Evolutionary conservation across 2,329 filamentous ascomycete genomes (phyloP), one percentile per base, ranked within the genome.

Genomic region (Akanthomyces muscarius): DNA sequence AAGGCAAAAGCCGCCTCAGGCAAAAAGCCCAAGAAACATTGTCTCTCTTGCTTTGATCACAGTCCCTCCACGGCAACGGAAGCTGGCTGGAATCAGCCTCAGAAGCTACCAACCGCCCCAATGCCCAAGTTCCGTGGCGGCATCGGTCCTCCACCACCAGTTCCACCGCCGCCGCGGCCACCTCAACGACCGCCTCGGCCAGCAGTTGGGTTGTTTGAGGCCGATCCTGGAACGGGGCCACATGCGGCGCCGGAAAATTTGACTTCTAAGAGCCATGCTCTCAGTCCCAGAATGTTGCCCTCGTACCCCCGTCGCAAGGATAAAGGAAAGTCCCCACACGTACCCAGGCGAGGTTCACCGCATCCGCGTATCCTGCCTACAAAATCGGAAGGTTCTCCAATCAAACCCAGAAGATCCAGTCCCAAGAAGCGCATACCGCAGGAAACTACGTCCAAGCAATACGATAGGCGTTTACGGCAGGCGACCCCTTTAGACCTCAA

Each of bases 21-120:
- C n/a, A 59, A 61, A 30, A 68, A 62, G 16, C 21, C 41, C 4
- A 62, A 42, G 33, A 59, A 14, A 13, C 66, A 60, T 44, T 76
- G 73, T 55, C 62, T 72, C 13, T 71, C 73, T 50, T 77, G 74
- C 54, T 70, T 72, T 55, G 61, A 68, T 1, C 65, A 50, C 11
- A 65, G 69, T 42, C 63, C 68, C 21, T 67, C 69, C 18, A 64
- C 68, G 28, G 68, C 67, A 16, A 69, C 67, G 41, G 68, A 71
- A 50, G 63, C 64, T 4, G 70, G 68, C 11, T 68, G 67, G 68
- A 64, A 69, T 36, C 68, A 69, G 50, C 69, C 70, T 59, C 59
- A 28, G 23, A 55, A 62, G 44, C 64, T 61, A 56, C 59, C 65
- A 6, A 60, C 65, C 30, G 38, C 51, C 8, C 45, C 52, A 2